A percentile compares a stretch with the other conserved stretches of the same genome.
These are phyloP conservation scores for Saturnispora saitoi DNA, from an alignment of 805 yeast genomes.

Conservation along the genomic window DNA sequence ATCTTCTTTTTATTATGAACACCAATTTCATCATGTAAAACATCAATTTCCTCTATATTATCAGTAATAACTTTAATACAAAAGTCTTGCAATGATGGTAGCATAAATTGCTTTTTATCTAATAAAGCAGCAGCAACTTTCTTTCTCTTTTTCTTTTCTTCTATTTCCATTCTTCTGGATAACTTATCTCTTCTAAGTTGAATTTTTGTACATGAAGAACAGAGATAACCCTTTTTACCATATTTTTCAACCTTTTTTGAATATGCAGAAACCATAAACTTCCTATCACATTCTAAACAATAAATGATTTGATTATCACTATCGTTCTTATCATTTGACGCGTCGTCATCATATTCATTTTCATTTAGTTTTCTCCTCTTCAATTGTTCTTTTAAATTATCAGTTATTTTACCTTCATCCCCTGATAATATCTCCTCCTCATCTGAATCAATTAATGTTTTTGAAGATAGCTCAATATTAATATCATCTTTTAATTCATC, in stretches of 20 bases:
- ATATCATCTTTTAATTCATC: conserved; percentile 16
- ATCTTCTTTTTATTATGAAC: conserved; percentile 60
- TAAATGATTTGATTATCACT: conserved; percentile 23
- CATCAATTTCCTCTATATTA: conserved; percentile 67
- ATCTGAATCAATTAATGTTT: conserved; percentile 11
- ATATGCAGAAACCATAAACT: conserved; percentile 58
- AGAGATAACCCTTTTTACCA: conserved; percentile 53
- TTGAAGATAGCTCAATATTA: conserved; percentile 2
- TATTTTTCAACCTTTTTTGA: conserved; percentile 41
- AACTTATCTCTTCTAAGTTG: conserved; percentile 35
- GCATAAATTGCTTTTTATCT: conserved; percentile 52
- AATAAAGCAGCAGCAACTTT: conserved; percentile 77
- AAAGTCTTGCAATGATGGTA: conserved; percentile 73
- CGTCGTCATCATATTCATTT: conserved; percentile 30
- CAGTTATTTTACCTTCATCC: conserved; percentile 21
- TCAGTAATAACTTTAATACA: conserved; percentile 63
- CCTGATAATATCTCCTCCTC: conserved; percentile 9
- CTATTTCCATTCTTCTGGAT: conserved; percentile 44
- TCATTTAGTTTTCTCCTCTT: conserved; percentile 12
- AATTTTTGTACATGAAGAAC: conserved; percentile 50
- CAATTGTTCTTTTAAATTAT: conserved; percentile 30
- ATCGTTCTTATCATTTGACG: conserved; percentile 29
- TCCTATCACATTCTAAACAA: conserved; percentile 55
- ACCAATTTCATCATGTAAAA: conserved; percentile 79
- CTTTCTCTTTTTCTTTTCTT: conserved; percentile 66